Conservation (phyloP, 1,284 basidiomycete genomes). For the Ganoderma multipileum region DNA sequence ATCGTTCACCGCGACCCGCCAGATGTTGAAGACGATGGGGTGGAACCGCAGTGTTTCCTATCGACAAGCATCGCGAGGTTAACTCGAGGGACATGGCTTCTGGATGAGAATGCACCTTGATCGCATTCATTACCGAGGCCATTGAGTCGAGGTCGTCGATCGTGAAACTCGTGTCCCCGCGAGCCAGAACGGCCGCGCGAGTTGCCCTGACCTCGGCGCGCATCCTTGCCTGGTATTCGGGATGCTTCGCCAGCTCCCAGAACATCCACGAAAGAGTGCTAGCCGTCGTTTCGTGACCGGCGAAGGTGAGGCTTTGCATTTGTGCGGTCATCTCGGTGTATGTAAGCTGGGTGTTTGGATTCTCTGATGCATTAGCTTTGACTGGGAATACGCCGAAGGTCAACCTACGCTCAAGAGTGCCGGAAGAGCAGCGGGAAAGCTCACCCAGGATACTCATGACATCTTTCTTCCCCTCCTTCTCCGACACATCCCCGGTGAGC, state of each 20-base stretch:
- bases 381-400: slow-evolving; percentile 42
- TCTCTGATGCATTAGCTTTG: slow-evolving; percentile 56
- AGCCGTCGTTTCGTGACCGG: slow-evolving; percentile 38
- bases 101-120: slow-evolving; percentile 19
- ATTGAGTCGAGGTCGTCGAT: slow-evolving; percentile 42
- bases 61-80: background rate
- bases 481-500: slow-evolving; percentile 13
- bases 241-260: slow-evolving; percentile 39
- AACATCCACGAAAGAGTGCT: slow-evolving; percentile 38
- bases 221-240: slow-evolving; percentile 36
- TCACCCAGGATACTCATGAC: slow-evolving; percentile 50
- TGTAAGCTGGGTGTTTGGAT: slow-evolving; percentile 49
- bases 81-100: no score
- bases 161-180: slow-evolving; percentile 36
- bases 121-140: slow-evolving; percentile 24
- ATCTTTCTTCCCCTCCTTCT: slow-evolving; percentile 38
- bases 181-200: slow-evolving; percentile 29
- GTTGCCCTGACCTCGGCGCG: slow-evolving; percentile 39
- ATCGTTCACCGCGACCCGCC: slow-evolving; percentile 42
- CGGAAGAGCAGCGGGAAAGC: background rate
- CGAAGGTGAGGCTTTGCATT: slow-evolving; percentile 49
- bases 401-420: background rate
- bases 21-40: slow-evolving; percentile 41
- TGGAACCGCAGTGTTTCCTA: slow-evolving; percentile 50
- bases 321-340: slow-evolving; percentile 57